Percentiles rank a stretch among this genome's conserved stretches.
Evolutionary conservation across 345 rosid genomes (phyloP).

Genomic region (Lepidium didymum): DNA sequence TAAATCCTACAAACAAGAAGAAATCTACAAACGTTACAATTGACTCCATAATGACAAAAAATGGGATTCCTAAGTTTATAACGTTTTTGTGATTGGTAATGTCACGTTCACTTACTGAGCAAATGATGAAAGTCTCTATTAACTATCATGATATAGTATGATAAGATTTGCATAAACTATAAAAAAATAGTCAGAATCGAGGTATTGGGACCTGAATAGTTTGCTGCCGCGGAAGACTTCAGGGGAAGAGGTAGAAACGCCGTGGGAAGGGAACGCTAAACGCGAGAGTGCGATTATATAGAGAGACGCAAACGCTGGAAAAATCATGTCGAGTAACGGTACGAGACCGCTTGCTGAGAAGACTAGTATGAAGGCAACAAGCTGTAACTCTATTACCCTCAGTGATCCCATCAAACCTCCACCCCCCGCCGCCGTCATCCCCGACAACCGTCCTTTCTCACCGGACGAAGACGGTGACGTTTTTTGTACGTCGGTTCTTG

Average conservation of each 20-base stretch:
- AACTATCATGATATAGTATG: neutral
- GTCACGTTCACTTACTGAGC: neutral
- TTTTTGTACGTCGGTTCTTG: slow-evolving; percentile 33
- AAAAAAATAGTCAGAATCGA: neutral
- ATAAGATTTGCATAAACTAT: neutral
- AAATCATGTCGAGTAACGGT: slow-evolving; percentile 67
- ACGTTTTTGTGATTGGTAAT: too few species aligned
- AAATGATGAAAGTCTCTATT: neutral
- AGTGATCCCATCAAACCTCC: slow-evolving; percentile 72
- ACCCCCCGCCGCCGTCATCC: slow-evolving; percentile 32
- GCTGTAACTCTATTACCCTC: slow-evolving; percentile 76
- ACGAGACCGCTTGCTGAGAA: slow-evolving; percentile 89
- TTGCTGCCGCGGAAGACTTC: slow-evolving; percentile 57
- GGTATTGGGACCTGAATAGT: slow-evolving; percentile 37
- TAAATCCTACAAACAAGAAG: slow-evolving; percentile 26
- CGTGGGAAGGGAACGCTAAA: slow-evolving; percentile 61
- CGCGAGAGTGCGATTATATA: slow-evolving; percentile 55
- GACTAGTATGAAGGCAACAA: slow-evolving; percentile 81
- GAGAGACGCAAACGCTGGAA: slow-evolving; percentile 64
- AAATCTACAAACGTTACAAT: neutral
- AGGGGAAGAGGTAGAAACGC: slow-evolving; percentile 28
- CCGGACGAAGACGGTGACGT: slow-evolving; percentile 24
- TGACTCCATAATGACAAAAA: too few species aligned
- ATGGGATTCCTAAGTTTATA: too few species aligned
- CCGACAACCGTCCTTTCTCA: slow-evolving; percentile 23